Evolutionary conservation across 768 basidiomycete genomes (phyloP).

Genomic region (Pulveroboletus ravenelii): DNA sequence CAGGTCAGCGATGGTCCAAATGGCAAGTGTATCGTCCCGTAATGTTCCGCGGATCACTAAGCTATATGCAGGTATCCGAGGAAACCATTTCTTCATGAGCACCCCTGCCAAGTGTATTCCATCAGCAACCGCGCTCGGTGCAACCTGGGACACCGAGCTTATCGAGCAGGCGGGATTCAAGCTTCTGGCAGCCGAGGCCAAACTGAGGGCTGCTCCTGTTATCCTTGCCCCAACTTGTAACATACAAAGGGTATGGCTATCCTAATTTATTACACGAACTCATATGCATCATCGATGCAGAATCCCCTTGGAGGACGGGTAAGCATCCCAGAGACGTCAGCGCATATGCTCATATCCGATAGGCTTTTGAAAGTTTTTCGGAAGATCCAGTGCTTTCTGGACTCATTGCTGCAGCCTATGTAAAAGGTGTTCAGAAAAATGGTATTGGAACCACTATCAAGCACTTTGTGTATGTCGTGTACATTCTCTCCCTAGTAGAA

Average conservation of each 20-base stretch:
- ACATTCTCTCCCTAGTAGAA: background rate
- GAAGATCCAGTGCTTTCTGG: slow-evolving; percentile 77
- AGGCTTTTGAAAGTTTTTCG: slow-evolving; percentile 77
- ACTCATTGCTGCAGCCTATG: slow-evolving; percentile 62
- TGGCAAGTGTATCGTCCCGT: slow-evolving; percentile 35
- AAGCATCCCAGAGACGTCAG: slow-evolving; percentile 10
- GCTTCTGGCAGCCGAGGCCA: slow-evolving; percentile 68
- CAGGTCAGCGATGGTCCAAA: slow-evolving; percentile 80
- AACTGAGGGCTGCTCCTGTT: slow-evolving; percentile 61
- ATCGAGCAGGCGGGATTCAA: slow-evolving; percentile 58
- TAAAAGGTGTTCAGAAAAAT: slow-evolving; percentile 72
- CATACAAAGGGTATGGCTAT: slow-evolving; percentile 60
- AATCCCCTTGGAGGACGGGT: slow-evolving; percentile 70
- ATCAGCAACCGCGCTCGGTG: slow-evolving; percentile 67
- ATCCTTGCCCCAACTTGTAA: slow-evolving; percentile 81
- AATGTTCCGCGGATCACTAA: background rate
- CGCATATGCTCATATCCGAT: slow-evolving; percentile 8
- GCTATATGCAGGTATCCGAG: slow-evolving; percentile 42
- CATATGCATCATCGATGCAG: slow-evolving; percentile 27
- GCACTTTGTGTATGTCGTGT: slow-evolving; percentile 61
- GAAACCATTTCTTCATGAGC: slow-evolving; percentile 76
- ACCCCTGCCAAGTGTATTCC: slow-evolving; percentile 79
- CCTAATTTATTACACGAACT: background rate
- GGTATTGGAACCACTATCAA: slow-evolving; percentile 78
- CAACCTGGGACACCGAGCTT: slow-evolving; percentile 67